phyloP scores from a whole-genome alignment of 1,139 yeast species.

The Kodamaea derodonti region DNA sequence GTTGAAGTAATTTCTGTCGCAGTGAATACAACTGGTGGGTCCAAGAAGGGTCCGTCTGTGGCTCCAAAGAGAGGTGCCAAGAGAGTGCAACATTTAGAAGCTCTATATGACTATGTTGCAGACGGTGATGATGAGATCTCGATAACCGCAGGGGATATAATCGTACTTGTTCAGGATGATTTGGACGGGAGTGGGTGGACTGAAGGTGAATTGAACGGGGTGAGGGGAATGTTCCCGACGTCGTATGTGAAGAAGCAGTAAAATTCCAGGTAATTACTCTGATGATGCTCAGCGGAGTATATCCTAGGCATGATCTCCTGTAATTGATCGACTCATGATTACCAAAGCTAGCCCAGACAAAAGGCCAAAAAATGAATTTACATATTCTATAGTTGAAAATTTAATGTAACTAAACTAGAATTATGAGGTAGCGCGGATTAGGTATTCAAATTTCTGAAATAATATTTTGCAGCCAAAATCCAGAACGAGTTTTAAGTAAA shows the following conservation, averaged over 20 bases:
- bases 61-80: constrained; percentile 82
- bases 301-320: too few relatives aligned
- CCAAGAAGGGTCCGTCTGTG: constrained; percentile 67
- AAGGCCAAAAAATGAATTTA: too few relatives aligned
- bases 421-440: too few relatives aligned
- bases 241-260: constrained; percentile 53
- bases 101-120: constrained; percentile 75
- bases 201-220: constrained; percentile 77
- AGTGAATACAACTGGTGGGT: constrained; percentile 10
- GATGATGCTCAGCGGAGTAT: too few relatives aligned
- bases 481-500: too few relatives aligned
- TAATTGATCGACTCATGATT: too few relatives aligned
- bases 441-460: too few relatives aligned
- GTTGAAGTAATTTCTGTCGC: constrained; percentile 41
- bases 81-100: constrained; percentile 62
- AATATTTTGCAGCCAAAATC: too few relatives aligned
- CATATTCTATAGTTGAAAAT: too few relatives aligned
- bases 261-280: too few relatives aligned
- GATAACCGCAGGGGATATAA: constrained; percentile 68
- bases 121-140: constrained; percentile 81
- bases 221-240: constrained; percentile 77
- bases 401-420: too few relatives aligned
- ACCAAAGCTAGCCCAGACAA: too few relatives aligned
- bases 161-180: constrained; percentile 59
- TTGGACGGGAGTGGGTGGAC: constrained; percentile 97